Evolutionary conservation across 305 asterid genomes (phyloP).

Genomic region (Solanum hybrid): DNA sequence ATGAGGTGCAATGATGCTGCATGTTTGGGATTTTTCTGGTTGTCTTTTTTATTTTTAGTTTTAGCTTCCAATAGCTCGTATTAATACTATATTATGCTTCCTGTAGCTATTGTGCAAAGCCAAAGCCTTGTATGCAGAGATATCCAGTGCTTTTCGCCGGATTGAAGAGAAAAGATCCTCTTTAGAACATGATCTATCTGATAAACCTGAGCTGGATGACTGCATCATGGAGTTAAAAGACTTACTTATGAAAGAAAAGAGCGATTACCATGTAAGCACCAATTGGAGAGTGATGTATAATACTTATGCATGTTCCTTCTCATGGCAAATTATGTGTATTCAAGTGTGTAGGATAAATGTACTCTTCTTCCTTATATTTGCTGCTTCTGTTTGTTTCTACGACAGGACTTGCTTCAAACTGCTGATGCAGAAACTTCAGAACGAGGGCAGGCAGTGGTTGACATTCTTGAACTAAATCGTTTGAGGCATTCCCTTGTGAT

Average conservation of each 20-base stretch:
- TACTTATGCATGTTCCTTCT: constrained; percentile 4
- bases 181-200: constrained; percentile 36
- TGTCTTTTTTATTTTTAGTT: constrained; percentile 2
- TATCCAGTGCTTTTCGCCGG: constrained; percentile 44
- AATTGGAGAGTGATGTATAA: neutral
- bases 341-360: neutral
- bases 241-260: constrained; percentile 45
- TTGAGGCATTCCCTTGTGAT: constrained; percentile 61
- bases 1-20: constrained; percentile 42
- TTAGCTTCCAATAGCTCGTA: neutral
- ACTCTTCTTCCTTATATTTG: neutral
- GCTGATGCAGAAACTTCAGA: constrained; percentile 22
- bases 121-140: constrained; percentile 50
- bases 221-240: constrained; percentile 45
- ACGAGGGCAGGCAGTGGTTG: constrained; percentile 24
- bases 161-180: constrained; percentile 38
- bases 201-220: constrained; percentile 37
- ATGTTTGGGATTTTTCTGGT: neutral
- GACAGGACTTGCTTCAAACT: constrained; percentile 40
- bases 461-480: constrained; percentile 81
- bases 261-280: constrained; percentile 48
- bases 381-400: constrained; percentile 7
- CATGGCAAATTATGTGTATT: neutral
- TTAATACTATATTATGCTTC: neutral
- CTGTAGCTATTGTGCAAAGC: constrained; percentile 61